Percentiles rank a stretch among this genome's conserved stretches.
Conservation (phyloP, 495 filamentous ascomycete species). For the Cetradonia linearis region DNA sequence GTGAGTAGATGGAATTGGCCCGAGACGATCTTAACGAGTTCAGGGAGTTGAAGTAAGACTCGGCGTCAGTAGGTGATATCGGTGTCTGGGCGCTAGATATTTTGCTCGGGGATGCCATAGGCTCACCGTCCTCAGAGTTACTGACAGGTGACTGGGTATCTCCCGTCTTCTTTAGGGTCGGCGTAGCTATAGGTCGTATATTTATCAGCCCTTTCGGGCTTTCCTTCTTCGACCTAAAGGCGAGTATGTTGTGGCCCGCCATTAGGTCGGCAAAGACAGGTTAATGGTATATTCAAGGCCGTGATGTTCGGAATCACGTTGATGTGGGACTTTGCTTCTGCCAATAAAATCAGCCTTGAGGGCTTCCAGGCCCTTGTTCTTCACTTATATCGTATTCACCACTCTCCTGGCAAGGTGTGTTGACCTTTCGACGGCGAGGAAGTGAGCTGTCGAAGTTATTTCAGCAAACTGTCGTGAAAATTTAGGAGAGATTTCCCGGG, state of each 20-base stretch:
- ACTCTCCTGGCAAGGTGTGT: not conserved
- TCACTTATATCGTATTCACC: not conserved
- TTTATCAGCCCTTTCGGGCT: constrained; percentile 1
- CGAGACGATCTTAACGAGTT: constrained; percentile 37
- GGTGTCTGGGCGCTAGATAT: constrained; percentile 18
- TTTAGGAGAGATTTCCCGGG: not conserved
- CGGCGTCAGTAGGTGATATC: constrained; percentile 33
- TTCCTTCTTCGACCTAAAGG: constrained; percentile 6
- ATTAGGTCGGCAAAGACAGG: not conserved
- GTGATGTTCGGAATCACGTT: not conserved
- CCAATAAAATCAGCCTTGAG: too few species aligned
- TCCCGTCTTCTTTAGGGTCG: not conserved
- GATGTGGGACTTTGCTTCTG: not conserved
- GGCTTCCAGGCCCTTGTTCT: not conserved
- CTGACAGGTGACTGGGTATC: not conserved
- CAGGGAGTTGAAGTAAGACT: constrained; percentile 43
- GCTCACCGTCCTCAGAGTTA: constrained; percentile 34
- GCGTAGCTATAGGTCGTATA: constrained; percentile 1
- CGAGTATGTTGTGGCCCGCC: constrained; percentile 2
- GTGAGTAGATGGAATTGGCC: constrained; percentile 75
- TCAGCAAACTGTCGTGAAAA: not conserved
- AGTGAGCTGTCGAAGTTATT: not conserved
- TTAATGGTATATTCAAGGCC: not conserved
- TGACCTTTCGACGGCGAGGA: not conserved
- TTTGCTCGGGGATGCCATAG: constrained; percentile 4